These are phyloP conservation scores for Rutidosis leptorrhynchoides DNA, from an alignment of 129 eudicot genomes.

Conservation along the genomic window DNA sequence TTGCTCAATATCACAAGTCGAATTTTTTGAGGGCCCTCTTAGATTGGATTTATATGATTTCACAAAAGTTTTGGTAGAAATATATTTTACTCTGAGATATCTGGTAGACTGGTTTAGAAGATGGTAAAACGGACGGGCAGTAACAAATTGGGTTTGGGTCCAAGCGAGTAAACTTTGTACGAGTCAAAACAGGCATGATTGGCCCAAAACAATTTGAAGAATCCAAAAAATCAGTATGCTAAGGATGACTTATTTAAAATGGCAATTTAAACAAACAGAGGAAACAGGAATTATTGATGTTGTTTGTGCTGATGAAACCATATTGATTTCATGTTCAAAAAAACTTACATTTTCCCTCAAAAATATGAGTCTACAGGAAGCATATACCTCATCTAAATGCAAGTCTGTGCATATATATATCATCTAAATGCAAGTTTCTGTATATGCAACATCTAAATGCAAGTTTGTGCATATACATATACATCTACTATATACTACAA, in stretches of 20 bases:
- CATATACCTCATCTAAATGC: too few species aligned
- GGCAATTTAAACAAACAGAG: neutral
- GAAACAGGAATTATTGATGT: too few species aligned
- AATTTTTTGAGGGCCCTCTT: conserved; percentile 12
- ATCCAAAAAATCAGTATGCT: neutral
- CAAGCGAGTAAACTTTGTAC: neutral
- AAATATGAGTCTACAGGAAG: too few species aligned
- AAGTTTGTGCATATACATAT: too few species aligned
- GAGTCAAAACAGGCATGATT: neutral
- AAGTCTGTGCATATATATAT: too few species aligned
- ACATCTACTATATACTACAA: neutral
- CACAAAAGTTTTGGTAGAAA: neutral
- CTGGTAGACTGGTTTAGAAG: neutral
- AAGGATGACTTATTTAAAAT: neutral
- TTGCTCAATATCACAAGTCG: conserved; percentile 19
- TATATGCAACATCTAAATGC: too few species aligned
- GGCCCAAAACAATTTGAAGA: neutral
- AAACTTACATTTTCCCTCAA: too few species aligned
- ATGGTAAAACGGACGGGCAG: neutral
- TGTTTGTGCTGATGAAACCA: too few species aligned
- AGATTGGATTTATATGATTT: conserved; percentile 4
- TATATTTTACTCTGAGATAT: neutral
- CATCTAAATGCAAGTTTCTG: too few species aligned
- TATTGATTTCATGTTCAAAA: too few species aligned
- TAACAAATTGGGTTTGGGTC: neutral